A percentile compares a stretch with the other conserved stretches of the same genome.
These are phyloP conservation scores for Citeromyces matritensis DNA, from an alignment of 805 yeast species.

Conservation along the genomic window DNA sequence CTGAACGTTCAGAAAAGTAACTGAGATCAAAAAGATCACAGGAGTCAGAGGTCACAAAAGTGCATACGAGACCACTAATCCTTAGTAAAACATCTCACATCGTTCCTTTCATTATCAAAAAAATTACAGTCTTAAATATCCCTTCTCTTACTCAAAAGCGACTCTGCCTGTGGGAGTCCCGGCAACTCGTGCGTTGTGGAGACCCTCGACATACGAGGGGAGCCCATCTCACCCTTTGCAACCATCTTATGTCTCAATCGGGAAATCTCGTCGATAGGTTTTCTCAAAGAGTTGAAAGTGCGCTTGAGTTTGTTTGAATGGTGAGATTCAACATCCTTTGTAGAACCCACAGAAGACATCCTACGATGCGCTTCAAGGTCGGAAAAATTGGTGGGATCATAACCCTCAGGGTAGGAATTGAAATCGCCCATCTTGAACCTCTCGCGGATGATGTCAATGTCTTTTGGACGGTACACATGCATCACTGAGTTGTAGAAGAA, in stretches of 20 bases:
- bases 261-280: conserved; percentile 1
- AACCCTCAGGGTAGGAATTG: conserved; percentile 28
- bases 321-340: background rate
- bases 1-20: too few relatives aligned
- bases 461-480: conserved; percentile 42
- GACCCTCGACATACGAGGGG: conserved; percentile 18
- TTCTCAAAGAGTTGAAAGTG: background rate
- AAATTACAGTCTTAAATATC: too few relatives aligned
- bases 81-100: too few relatives aligned
- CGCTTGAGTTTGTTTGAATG: background rate
- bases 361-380: conserved; percentile 8
- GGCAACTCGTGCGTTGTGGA: conserved; percentile 30
- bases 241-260: conserved; percentile 5
- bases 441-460: conserved; percentile 61
- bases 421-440: conserved; percentile 36
- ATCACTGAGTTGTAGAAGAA: conserved; percentile 32
- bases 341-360: background rate
- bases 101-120: too few relatives aligned
- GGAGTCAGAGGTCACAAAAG: too few relatives aligned
- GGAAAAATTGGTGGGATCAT: conserved; percentile 34
- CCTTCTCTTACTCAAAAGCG: background rate
- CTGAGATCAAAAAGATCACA: too few relatives aligned
- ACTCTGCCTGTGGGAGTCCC: conserved; percentile 33
- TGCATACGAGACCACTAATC: too few relatives aligned
- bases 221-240: conserved; percentile 9